Percentiles rank a stretch among this genome's conserved stretches.
Conservation (phyloP, 495 filamentous ascomycete genomes). For the Penicillium cinerascens region DNA sequence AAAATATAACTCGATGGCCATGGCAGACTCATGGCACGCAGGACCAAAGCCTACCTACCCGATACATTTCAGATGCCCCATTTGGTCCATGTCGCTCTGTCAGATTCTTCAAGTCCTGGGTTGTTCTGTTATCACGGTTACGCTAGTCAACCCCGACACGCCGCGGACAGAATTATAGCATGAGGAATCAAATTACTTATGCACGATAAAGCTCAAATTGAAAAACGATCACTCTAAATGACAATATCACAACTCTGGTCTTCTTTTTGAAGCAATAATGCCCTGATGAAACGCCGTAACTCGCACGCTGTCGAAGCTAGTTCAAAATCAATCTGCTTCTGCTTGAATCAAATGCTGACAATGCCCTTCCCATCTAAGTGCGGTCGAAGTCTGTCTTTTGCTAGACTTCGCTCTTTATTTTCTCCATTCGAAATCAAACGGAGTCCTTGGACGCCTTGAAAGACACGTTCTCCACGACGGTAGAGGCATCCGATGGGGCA, state of each 20-base stretch:
- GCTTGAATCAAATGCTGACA: constrained; percentile 15
- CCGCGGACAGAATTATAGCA: not conserved
- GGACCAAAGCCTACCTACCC: too few relatives aligned
- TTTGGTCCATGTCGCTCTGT: too few relatives aligned
- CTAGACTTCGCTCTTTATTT: not conserved
- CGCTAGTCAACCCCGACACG: not conserved
- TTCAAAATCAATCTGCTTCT: constrained; percentile 17
- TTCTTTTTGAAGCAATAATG: constrained; percentile 10
- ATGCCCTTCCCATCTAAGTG: constrained; percentile 2
- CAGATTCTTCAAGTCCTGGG: not conserved
- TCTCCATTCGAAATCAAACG: constrained; percentile 13
- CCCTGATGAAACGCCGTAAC: constrained; percentile 27
- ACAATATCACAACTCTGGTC: constrained; percentile 1
- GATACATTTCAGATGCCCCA: too few relatives aligned
- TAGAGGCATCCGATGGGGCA: constrained; percentile 25
- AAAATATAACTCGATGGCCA: too few relatives aligned
- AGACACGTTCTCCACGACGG: constrained; percentile 14
- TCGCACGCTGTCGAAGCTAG: constrained; percentile 24
- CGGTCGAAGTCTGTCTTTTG: not conserved
- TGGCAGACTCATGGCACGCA: too few relatives aligned
- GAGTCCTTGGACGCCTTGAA: constrained; percentile 20
- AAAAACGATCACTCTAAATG: constrained; percentile 3
- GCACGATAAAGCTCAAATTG: not conserved
- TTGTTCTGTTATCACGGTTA: not conserved
- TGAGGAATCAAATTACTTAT: not conserved